Conservation (phyloP, 2,329 filamentous ascomycete genomes). For the Rasamsonia emersonii region DNA sequence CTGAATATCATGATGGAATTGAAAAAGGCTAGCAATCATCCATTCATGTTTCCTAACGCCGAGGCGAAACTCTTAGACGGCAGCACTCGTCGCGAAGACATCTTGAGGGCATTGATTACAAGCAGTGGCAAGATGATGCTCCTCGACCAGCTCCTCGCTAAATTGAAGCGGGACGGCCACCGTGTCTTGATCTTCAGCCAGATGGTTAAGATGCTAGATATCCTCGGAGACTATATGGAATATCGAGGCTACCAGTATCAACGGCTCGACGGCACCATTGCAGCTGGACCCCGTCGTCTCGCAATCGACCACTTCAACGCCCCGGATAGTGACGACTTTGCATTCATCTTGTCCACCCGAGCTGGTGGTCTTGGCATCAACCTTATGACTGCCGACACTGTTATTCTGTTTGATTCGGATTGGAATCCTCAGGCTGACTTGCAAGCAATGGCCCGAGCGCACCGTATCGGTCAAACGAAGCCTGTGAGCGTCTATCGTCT, state of each 20-base stretch:
- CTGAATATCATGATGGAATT: conserved; percentile 99
- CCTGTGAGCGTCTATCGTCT: conserved; percentile 94
- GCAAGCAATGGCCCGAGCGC: conserved; percentile 96
- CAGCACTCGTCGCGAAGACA: conserved; percentile 74
- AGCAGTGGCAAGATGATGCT: conserved; percentile 99
- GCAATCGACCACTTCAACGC: conserved; percentile 98
- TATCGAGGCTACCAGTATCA: conserved; percentile 93
- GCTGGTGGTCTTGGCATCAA: conserved; percentile 98
- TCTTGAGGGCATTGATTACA: conserved; percentile 84
- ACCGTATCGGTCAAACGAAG: conserved; percentile 92
- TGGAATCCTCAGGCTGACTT: conserved; percentile 99
- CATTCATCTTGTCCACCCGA: conserved; percentile 87
- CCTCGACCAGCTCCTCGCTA: conserved; percentile 86
- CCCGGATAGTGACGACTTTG: conserved; percentile 92
- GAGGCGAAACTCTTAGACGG: conserved; percentile 82
- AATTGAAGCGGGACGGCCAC: conserved; percentile 87
- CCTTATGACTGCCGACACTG: conserved; percentile 95
- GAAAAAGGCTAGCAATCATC: conserved; percentile 98
- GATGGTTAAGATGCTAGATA: conserved; percentile 98
- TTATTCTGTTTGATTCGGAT: conserved; percentile 88
- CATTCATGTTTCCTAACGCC: conserved; percentile 92
- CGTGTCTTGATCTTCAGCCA: conserved; percentile 97
- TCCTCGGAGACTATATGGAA: conserved; percentile 87
- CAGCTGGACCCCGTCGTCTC: conserved; percentile 75
- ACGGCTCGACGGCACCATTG: conserved; percentile 88